Base-by-base conservation (phyloP, 2,329 filamentous ascomycete genomes). In the Epichloe gansuensis region DNA sequence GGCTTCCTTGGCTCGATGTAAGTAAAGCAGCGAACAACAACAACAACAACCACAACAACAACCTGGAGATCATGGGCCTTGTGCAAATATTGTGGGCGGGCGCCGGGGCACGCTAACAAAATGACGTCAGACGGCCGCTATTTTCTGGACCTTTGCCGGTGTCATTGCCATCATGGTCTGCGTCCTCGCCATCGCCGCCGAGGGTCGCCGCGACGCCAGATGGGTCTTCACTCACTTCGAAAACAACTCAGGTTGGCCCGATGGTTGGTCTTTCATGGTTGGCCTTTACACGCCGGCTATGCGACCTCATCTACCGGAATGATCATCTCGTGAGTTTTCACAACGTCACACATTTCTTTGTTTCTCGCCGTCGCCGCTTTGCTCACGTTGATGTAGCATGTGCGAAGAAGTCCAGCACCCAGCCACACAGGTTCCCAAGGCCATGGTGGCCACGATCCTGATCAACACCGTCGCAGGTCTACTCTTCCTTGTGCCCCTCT, bases 291-390 rank as follows among this genome's bases (percentile, higher is more conserved):
- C 60, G 84, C 82, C 48, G 85, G 81, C 56, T 88, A 88, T 62
- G 83, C 82, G 46, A 87, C 84, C 13, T 88, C 84, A 4, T 85
- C 83, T 15, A 88, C 84, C 0, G 86, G 86, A 68, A 89, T 89
- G 85, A 84, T 89, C 54, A 84, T 88, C 64, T 85, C 81, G 81
- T 84, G 70, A 74, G 80, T 74, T 15, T 15, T 15, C 28, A 21
- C 15, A 37, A 21, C 31, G 25, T 9, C 21, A 15, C 9, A 25
- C n/a, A 11, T 23, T 12, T 43, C 13, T 13, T 11, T 48, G 9
- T n/a, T 28, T 42, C 25, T 11, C 25, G 1, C 15, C 21, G 21
- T 13, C 9, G 4, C 25, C 37, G 15, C 17, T 47, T 48, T 17
- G 15, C 43, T 49, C 39, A 41, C 13, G 7, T 9, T 21, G 6